phyloP scores from a whole-genome alignment of 306 rosid species.

The Gynostemma pentaphyllum region DNA sequence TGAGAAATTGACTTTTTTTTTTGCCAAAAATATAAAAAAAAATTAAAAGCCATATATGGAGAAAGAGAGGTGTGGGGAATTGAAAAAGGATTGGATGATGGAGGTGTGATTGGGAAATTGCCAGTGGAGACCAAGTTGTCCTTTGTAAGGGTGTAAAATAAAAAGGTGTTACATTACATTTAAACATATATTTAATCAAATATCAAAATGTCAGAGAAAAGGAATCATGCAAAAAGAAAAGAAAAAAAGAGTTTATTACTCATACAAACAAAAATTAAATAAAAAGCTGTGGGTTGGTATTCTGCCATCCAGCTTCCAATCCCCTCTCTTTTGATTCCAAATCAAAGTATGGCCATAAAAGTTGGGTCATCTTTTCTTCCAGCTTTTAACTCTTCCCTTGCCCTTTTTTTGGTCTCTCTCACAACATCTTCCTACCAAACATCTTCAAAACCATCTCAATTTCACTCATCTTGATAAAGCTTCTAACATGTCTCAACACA shows the following conservation, averaged over 20 bases:
- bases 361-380: not conserved
- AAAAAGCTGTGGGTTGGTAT: not conserved
- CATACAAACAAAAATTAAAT: not conserved
- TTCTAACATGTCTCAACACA: too few species aligned
- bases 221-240: constrained; percentile 2
- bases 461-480: too few species aligned
- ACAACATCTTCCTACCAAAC: constrained; percentile 8
- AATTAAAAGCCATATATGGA: not conserved
- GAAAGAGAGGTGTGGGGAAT: not conserved
- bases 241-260: not conserved
- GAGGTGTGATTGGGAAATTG: too few species aligned
- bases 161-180: not conserved
- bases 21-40: not conserved
- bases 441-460: not conserved
- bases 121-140: constrained; percentile 6
- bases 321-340: not conserved
- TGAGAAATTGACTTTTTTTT: not conserved
- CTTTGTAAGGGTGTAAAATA: not conserved
- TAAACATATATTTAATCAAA: constrained; percentile 7
- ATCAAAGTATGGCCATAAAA: not conserved
- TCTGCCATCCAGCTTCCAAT: constrained; percentile 9
- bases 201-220: constrained; percentile 3
- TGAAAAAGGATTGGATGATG: constrained; percentile 8
- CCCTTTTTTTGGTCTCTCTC: not conserved
- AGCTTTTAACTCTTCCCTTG: not conserved